Conservation (phyloP, 2,329 filamentous ascomycete genomes). For the Waltergamsia citrina region DNA sequence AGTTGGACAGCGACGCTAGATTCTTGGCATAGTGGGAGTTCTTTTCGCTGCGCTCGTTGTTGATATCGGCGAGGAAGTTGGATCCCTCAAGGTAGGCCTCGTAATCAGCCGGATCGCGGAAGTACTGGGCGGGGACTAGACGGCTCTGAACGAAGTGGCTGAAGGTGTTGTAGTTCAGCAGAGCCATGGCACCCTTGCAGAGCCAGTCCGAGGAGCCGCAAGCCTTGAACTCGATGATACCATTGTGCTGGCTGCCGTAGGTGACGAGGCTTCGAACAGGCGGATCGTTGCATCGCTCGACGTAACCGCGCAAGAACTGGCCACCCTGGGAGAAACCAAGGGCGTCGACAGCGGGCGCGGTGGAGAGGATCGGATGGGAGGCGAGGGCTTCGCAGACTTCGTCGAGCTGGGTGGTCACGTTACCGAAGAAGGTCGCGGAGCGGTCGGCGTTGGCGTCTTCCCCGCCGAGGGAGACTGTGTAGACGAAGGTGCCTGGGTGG, state of each 20-base stretch:
- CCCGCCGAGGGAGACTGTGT: slow-evolving; percentile 65
- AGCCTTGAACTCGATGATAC: slow-evolving; percentile 72
- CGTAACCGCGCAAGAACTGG: slow-evolving; percentile 85
- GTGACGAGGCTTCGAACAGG: slow-evolving; percentile 73
- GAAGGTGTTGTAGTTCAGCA: slow-evolving; percentile 78
- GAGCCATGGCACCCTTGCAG: slow-evolving; percentile 69
- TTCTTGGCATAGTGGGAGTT: slow-evolving; percentile 66
- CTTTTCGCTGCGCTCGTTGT: slow-evolving; percentile 76
- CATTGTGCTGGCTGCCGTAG: slow-evolving; percentile 87
- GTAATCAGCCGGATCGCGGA: slow-evolving; percentile 59
- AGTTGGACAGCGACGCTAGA: slow-evolving; percentile 58
- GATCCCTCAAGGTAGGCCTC: slow-evolving; percentile 68
- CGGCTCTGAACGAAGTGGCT: slow-evolving; percentile 64
- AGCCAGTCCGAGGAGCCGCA: slow-evolving; percentile 68
- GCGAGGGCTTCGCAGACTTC: slow-evolving; percentile 71
- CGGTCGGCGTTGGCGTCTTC: slow-evolving; percentile 61
- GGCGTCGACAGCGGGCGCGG: slow-evolving; percentile 77
- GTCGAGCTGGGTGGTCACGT: slow-evolving; percentile 69
- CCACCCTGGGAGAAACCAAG: slow-evolving; percentile 94
- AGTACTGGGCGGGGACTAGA: slow-evolving; percentile 93
- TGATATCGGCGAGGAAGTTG: slow-evolving; percentile 90
- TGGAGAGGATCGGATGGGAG: slow-evolving; percentile 67
- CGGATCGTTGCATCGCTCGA: slow-evolving; percentile 76
- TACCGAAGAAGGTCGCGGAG: slow-evolving; percentile 81
- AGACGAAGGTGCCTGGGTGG: slow-evolving; percentile 77